Evolutionary conservation across 179 eudicot genomes (phyloP), one percentile per base, ranked within the genome.

Genomic region (Amaranthus tricolor): DNA sequence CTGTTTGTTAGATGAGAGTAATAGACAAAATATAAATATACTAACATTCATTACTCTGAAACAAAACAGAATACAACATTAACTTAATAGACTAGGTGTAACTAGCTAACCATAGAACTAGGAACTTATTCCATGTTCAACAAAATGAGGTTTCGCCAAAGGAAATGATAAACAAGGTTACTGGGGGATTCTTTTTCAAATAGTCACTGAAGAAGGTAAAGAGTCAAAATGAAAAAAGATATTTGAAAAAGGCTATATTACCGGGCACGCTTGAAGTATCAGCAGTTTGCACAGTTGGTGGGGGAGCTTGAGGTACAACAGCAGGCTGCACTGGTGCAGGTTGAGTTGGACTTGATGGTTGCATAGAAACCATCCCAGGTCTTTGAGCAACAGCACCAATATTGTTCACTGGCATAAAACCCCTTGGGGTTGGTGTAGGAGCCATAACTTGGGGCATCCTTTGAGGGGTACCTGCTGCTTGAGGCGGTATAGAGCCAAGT

Each of bases 201-300:
- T 31, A 31, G 40, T 31, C 40, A 31, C 40, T 31, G 40, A 31
- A 31, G 40, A 31, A 31, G 40, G 40, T 31, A 31, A 31, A 2
- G 40, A 31, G 40, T 31, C 40, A 31, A 24, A 40, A 44, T 31
- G 71, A 56, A 62, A 55, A 9, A 48, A 6, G 20, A 53, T 9
- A 77, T 31, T 31, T 9, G 71, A 43, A 72, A 21, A 72, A 62
- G 40, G 43, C 54, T 44, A 58, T 45, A 65, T 81, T 88, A 94
- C 98, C 95, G 75, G 98, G 98, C 21, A 94, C 96, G 80, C 85
- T 92, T 69, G 98, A 90, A 64, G 93, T 91, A 83, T 90, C 97
- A 74, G 76, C 98, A 51, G 98, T 94, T 82, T 89, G 97, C 45
- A 93, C 87, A 45, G 98, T 93, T 51, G 98, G 90, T 24, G 97